Evolutionary conservation across 805 yeast species (phyloP), one percentile per base, ranked within the genome.

Genomic region (Pichia membranifaciens): DNA sequence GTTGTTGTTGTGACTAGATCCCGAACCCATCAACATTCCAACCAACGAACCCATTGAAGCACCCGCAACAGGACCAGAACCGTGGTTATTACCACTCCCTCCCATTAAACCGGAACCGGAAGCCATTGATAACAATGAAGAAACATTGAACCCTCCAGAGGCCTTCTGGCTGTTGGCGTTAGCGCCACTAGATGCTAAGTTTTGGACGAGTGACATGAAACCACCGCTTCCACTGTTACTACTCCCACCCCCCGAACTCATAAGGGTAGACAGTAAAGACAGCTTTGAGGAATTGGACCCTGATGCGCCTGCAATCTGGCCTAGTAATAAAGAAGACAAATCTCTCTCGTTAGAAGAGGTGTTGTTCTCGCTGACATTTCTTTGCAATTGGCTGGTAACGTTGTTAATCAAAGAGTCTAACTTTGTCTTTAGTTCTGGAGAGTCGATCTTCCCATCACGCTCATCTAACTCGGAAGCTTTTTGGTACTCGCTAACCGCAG

Each of bases 391-490:
- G 4, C 41, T 47, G 4, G 62, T 48, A 32, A 63, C 58, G 16
- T 55, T 48, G 15, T 45, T 47, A 29, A 63, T 45, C 9, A 62
- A 47, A 3, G 54, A 38, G 34, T 55, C 52, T 17, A 64, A 50
- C 41, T 61, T 62, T 33, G 56, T 52, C 48, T 64, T 58, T 23
- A 64, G 50, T 47, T 64, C 67, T 12, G 67, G 66, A 4, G 62
- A 55, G 32, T 63, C 57, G 23, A 61, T 55, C 17, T 48, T 58
- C 5, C 68, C 68, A 41, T 64, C 68, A 22, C 43, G 41, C 50
- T 64, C 67, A 49, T 64, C 68, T 33, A 63, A 54, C 41, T 57
- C 54, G 17, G 64, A 62, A 17, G 68, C 68, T 45, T 51, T 48
- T 23, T 53, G 51, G 43, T 62, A 64, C 46, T 61, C 56, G 6